phyloP scores from a whole-genome alignment of 768 basidiomycete genomes.

The Leucosporidium creatinivorum region DNA sequence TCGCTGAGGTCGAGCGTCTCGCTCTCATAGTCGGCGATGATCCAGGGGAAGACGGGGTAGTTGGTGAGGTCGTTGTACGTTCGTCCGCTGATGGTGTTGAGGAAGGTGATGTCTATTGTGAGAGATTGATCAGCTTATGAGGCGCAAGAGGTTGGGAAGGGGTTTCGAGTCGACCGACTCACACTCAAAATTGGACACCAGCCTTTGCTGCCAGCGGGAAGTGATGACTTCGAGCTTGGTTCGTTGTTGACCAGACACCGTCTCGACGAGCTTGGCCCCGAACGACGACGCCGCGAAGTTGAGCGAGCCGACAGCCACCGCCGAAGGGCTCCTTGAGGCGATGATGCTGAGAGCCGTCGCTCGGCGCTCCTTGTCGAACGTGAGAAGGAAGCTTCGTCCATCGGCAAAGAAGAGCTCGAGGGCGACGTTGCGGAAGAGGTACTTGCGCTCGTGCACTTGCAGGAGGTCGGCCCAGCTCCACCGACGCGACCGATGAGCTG shows the following conservation, averaged over 20 bases:
- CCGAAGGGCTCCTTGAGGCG: slow-evolving; percentile 46
- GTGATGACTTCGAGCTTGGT: slow-evolving; percentile 40
- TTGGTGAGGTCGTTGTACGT: slow-evolving; percentile 63
- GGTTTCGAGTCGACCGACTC: not conserved
- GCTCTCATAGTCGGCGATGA: slow-evolving; percentile 63
- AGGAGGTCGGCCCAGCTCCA: slow-evolving; percentile 74
- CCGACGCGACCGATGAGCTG: slow-evolving; percentile 9
- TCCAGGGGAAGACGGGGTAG: slow-evolving; percentile 71
- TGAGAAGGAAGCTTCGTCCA: slow-evolving; percentile 73
- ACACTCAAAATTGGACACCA: slow-evolving; percentile 63
- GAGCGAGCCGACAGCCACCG: slow-evolving; percentile 51
- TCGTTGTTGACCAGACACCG: slow-evolving; percentile 36
- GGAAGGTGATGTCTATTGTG: slow-evolving; percentile 5
- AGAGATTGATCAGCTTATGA: not conserved
- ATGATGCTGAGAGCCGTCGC: slow-evolving; percentile 37
- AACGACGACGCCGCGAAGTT: slow-evolving; percentile 2
- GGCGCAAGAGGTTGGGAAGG: too few species aligned
- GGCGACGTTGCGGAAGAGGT: slow-evolving; percentile 59
- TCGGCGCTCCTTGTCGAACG: slow-evolving; percentile 67
- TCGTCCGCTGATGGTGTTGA: not conserved
- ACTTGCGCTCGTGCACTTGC: slow-evolving; percentile 69
- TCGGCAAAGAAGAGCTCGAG: slow-evolving; percentile 91
- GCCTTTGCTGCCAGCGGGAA: slow-evolving; percentile 74
- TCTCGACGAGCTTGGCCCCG: slow-evolving; percentile 34
- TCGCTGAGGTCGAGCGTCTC: slow-evolving; percentile 35